Conservation (phyloP, 208 protist genomes). For the Eutreptiella sp. region DNA sequence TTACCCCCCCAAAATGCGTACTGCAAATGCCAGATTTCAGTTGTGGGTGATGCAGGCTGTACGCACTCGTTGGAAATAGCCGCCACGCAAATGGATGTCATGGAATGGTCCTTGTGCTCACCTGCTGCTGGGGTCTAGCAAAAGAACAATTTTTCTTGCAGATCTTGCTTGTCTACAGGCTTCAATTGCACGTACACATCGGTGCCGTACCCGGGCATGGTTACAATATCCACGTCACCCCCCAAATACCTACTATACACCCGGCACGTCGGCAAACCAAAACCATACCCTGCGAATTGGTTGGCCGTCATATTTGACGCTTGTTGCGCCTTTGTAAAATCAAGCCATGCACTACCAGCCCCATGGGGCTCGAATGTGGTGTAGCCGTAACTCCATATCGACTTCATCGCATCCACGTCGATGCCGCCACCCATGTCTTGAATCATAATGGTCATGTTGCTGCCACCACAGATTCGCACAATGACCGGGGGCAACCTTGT, state of each 20-base stretch:
- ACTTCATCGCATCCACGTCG: neutral
- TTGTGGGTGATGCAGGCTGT: too few species aligned
- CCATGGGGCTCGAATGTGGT: constrained; percentile 4
- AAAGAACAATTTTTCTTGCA: too few species aligned
- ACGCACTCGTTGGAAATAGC: too few species aligned
- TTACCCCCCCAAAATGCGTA: too few species aligned
- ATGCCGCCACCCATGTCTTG: constrained; percentile 17
- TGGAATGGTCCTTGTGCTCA: too few species aligned
- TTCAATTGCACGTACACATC: too few species aligned
- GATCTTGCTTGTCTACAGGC: too few species aligned
- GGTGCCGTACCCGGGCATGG: constrained; percentile 16
- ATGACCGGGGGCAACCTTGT: constrained; percentile 9
- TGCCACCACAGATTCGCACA: constrained; percentile 3
- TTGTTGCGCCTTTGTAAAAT: neutral
- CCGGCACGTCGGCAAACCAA: constrained; percentile 5
- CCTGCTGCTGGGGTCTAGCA: too few species aligned
- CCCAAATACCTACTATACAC: constrained; percentile 10
- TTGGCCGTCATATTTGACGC: neutral
- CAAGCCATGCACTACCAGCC: neutral
- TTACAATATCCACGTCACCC: constrained; percentile 1
- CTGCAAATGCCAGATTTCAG: too few species aligned
- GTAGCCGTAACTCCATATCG: constrained; percentile 20
- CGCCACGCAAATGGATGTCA: too few species aligned
- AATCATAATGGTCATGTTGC: constrained; percentile 16
- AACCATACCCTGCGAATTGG: constrained; percentile 7